Percentiles rank a stretch among this genome's conserved stretches.
Evolutionary conservation across 441 rosid genomes (phyloP).

Genomic region (Eruca vesicaria): DNA sequence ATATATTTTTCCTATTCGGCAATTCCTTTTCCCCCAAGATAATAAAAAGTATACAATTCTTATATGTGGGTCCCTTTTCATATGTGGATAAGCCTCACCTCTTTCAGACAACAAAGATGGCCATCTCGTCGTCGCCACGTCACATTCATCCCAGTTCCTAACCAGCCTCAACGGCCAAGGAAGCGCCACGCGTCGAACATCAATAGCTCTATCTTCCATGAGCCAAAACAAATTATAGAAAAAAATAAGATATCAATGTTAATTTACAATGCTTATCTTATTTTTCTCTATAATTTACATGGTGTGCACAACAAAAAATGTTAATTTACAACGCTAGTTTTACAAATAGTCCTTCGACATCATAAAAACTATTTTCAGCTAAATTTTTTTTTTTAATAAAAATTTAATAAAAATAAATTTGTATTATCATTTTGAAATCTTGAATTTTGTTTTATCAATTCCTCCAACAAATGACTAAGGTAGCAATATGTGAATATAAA

Average conservation of each 20-base stretch:
- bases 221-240: no score
- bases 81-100: conserved; percentile 27
- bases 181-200: neutral
- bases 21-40: neutral
- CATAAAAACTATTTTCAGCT: no score
- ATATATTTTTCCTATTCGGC: neutral
- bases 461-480: neutral
- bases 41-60: neutral
- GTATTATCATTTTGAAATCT: no score
- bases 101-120: neutral
- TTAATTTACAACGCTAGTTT: neutral
- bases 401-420: no score
- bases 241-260: neutral
- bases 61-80: conserved; percentile 13
- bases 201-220: neutral
- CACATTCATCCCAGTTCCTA: conserved; percentile 17
- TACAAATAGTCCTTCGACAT: neutral
- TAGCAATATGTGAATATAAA: neutral
- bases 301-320: no score
- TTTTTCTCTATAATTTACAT: no score
- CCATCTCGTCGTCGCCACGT: conserved; percentile 34
- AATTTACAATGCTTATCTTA: neutral
- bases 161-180: conserved; percentile 14
- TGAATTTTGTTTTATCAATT: neutral
- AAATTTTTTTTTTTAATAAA: no score